These are phyloP conservation scores for Cryphonectria carpinicola DNA, from an alignment of 2,329 filamentous ascomycete species.

Conservation along the genomic window DNA sequence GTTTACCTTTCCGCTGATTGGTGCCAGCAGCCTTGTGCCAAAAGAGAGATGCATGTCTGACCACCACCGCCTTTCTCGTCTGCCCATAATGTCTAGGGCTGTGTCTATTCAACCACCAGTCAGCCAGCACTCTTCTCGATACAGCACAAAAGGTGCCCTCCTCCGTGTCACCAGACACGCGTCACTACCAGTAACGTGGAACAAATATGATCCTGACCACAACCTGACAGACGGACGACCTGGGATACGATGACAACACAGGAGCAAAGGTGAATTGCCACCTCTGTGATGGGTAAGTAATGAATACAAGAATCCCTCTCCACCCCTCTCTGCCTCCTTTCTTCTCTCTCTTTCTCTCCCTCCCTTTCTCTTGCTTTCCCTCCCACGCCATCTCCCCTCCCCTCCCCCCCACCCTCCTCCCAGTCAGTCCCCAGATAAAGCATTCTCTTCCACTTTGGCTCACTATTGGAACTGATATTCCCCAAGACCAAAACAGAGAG, in stretches of 20 bases:
- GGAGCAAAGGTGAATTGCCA: neutral
- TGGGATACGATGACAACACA: neutral
- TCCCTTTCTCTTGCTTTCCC: no score
- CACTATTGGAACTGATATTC: neutral
- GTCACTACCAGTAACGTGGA: neutral
- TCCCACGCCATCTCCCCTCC: no score
- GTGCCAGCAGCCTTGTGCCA: neutral
- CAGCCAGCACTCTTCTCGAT: neutral
- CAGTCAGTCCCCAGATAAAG: neutral
- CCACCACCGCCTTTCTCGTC: neutral
- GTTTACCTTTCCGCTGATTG: neutral
- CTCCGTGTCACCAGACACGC: neutral
- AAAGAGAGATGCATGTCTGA: neutral
- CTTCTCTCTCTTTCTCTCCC: no score
- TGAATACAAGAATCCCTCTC: no score
- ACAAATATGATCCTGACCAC: neutral
- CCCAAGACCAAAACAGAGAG: neutral
- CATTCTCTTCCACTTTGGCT: neutral
- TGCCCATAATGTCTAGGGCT: neutral
- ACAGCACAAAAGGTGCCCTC: neutral
- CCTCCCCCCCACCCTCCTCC: neutral
- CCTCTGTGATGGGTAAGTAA: no score
- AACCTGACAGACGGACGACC: neutral
- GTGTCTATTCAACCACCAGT: neutral
- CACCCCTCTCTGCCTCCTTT: no score